These are phyloP conservation scores for Discostella stelligera DNA, from an alignment of 352 stramenopile species.

Conservation along the genomic window DNA sequence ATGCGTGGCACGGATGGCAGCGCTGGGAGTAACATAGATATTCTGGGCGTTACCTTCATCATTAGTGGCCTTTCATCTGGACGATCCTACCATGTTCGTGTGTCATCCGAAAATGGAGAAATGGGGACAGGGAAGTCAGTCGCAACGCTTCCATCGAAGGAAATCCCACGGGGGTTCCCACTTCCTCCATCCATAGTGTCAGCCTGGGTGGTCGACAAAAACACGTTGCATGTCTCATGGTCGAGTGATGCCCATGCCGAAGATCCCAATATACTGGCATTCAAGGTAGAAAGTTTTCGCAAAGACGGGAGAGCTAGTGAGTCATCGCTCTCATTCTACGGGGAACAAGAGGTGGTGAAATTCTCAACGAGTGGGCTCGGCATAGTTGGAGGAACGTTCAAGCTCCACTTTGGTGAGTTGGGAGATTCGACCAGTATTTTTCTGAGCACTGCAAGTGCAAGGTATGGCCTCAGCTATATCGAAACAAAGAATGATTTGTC, in stretches of 20 bases:
- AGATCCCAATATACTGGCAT: constrained; percentile 44
- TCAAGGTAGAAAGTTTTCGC: constrained; percentile 51
- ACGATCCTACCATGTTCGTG: constrained; percentile 88
- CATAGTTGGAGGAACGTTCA: constrained; percentile 68
- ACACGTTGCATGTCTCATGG: constrained; percentile 54
- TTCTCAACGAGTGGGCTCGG: constrained; percentile 47
- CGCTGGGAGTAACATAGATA: constrained; percentile 65
- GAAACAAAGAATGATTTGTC: constrained; percentile 88
- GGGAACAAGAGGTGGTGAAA: constrained; percentile 54
- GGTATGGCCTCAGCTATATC: constrained; percentile 63
- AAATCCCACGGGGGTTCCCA: constrained; percentile 44
- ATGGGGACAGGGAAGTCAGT: constrained; percentile 67
- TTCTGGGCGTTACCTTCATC: constrained; percentile 72
- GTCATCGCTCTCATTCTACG: constrained; percentile 51
- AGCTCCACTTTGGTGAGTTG: constrained; percentile 72
- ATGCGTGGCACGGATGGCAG: constrained; percentile 40
- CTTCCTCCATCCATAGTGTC: constrained; percentile 39
- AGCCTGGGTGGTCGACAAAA: constrained; percentile 52
- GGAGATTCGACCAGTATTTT: constrained; percentile 49
- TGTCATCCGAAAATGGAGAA: constrained; percentile 90
- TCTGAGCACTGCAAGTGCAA: constrained; percentile 61
- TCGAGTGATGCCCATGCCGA: constrained; percentile 41
- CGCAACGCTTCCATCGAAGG: constrained; percentile 47
- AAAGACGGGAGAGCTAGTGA: constrained; percentile 45
- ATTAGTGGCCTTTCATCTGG: constrained; percentile 85